Conservation (phyloP, 345 rosid species). For the Pistacia atlantica region DNA sequence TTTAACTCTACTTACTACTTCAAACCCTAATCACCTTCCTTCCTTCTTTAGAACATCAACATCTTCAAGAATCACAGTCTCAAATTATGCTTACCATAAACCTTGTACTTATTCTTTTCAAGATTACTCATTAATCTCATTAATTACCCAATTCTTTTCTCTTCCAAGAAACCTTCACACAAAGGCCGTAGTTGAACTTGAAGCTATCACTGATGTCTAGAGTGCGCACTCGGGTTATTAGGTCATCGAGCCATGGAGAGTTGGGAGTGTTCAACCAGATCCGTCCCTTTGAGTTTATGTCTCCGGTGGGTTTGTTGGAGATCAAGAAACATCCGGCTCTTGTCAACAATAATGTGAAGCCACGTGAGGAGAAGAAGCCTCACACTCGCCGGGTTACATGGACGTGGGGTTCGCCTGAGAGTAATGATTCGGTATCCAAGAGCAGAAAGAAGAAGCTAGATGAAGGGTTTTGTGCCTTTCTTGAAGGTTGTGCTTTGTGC, state of each 20-base stretch:
- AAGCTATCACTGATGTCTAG: slow-evolving; percentile 8
- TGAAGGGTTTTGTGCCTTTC: slow-evolving; percentile 33
- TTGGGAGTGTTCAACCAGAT: slow-evolving; percentile 16
- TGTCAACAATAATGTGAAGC: neutral
- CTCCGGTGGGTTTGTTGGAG: slow-evolving; percentile 5
- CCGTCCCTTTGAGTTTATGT: neutral
- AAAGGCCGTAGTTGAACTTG: neutral
- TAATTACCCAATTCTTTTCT: neutral
- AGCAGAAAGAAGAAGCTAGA: slow-evolving; percentile 11
- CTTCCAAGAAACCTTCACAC: neutral
- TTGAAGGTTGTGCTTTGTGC: slow-evolving; percentile 31
- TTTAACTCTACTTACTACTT: neutral
- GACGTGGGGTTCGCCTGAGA: slow-evolving; percentile 17
- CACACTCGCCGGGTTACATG: neutral
- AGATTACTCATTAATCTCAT: neutral
- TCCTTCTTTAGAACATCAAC: too few relatives aligned
- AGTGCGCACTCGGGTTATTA: slow-evolving; percentile 4
- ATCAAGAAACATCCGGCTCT: slow-evolving; percentile 10
- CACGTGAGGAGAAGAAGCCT: neutral
- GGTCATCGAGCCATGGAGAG: slow-evolving; percentile 35
- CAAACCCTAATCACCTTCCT: neutral
- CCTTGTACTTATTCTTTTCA: too few relatives aligned
- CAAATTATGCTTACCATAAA: too few relatives aligned
- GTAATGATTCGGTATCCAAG: neutral
- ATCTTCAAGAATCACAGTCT: neutral